Percentiles rank a stretch among this genome's conserved stretches.
Conservation (phyloP, 2,329 filamentous ascomycete genomes). For the Rugonectria rugulosa region DNA sequence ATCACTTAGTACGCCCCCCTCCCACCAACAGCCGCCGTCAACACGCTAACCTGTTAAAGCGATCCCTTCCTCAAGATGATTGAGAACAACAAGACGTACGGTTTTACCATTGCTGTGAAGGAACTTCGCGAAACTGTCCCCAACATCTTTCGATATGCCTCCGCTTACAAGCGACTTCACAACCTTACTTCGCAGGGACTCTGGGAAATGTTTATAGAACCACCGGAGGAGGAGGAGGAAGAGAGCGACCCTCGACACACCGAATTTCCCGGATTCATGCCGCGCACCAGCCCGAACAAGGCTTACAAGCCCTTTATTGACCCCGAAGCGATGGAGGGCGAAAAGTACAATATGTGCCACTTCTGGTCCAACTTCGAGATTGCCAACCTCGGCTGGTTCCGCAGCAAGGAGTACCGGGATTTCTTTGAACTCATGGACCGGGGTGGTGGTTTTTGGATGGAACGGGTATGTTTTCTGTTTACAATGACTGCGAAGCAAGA, state of each 20-base stretch:
- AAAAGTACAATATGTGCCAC: constrained; percentile 99
- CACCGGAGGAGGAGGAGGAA: constrained; percentile 68
- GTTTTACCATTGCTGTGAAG: constrained; percentile 98
- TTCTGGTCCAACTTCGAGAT: constrained; percentile 99
- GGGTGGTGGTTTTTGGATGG: constrained; percentile 99
- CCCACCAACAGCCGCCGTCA: not conserved
- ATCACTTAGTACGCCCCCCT: constrained; percentile 81
- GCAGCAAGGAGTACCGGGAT: constrained; percentile 95
- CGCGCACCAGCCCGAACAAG: constrained; percentile 76
- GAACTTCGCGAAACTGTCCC: constrained; percentile 97
- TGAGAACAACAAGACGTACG: constrained; percentile 94
- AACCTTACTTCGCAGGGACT: constrained; percentile 90
- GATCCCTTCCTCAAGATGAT: constrained; percentile 98
- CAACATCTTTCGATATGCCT: constrained; percentile 99
- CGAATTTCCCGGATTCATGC: constrained; percentile 78
- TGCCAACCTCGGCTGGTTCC: constrained; percentile 91
- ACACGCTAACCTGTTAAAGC: constrained; percentile 51
- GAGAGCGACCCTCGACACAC: constrained; percentile 64
- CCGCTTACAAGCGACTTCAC: constrained; percentile 92
- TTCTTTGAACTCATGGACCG: constrained; percentile 99
- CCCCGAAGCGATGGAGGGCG: constrained; percentile 93
- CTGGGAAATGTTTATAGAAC: constrained; percentile 99
- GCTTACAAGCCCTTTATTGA: constrained; percentile 82
- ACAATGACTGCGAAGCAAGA: not conserved
- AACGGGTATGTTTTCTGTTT: constrained; percentile 69